Evolutionary conservation across 176 grass and related monocot species (phyloP), one percentile per base, ranked within the genome.

Genomic region (Cenchrus americanus): DNA sequence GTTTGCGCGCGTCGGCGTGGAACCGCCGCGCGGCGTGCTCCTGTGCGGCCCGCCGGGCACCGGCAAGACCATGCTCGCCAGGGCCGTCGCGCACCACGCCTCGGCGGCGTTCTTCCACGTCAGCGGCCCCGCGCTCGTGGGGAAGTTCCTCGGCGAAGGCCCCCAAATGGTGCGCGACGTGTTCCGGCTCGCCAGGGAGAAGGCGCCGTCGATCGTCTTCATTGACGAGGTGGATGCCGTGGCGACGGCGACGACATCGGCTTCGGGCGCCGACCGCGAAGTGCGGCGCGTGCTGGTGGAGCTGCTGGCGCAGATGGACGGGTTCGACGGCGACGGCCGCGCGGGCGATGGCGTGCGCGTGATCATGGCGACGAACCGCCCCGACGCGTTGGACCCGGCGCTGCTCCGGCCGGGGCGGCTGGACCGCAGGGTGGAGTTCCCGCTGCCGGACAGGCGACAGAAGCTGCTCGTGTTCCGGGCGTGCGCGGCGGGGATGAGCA

Each of bases 361-460:
- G 21, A 82, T 87, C 59, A 91, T 91, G 89, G 85, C 85, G 71
- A 87, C 89, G 6, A 91, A 87, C 55, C 78, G 71, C 37, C 71
- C 65, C 0, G 89, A 82, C 22, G 79, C 66, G 94, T 84, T 97
- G 3, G 94, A 97, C 62, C 74, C 94, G 6, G 94, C 92, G 82
- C 76, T 94, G 73, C 86, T 97, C 75, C 94, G 92, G 47, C 83
- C 88, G 0, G 94, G 92, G 2, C 80, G 92, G 44, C 91, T 96
- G 94, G 91, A 93, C 89, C 54, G 81, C 17, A 72, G 65, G 60
- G 64, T 91, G 1, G 85, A 91, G 81, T 91, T 91, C 73, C 57
- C 76, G n/a, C 62, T 71, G 27, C 76, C 89, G 5, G 82, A 80
- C 23, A 0, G 6, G 50, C 8, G 10, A 21, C 43, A 59, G 66